These are phyloP conservation scores for Podospora pseudoanserina DNA, from an alignment of 495 filamentous ascomycete species.

Conservation along the genomic window DNA sequence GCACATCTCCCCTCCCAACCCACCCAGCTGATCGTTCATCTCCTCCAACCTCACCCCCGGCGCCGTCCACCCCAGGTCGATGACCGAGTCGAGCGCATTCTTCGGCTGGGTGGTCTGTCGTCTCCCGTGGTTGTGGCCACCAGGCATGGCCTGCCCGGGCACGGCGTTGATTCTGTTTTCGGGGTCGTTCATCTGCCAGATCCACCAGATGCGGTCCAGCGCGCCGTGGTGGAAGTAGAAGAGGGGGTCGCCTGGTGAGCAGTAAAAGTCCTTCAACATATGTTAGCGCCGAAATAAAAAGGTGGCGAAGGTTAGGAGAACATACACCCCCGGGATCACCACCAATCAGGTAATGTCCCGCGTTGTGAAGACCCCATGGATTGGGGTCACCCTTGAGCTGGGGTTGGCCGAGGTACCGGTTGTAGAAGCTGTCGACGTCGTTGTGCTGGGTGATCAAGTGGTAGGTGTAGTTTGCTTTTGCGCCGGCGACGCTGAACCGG, in stretches of 20 bases:
- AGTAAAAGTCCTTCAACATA: slow-evolving; percentile 48
- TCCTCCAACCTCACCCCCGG: slow-evolving; percentile 29
- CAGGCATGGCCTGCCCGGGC: slow-evolving; percentile 9
- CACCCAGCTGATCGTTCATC: slow-evolving; percentile 26
- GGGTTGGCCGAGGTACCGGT: slow-evolving; percentile 48
- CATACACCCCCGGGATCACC: slow-evolving; percentile 48
- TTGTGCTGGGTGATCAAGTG: slow-evolving; percentile 32
- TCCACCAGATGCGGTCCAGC: slow-evolving; percentile 67
- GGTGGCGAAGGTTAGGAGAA: too few relatives aligned
- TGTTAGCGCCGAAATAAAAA: too few relatives aligned
- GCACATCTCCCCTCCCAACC: slow-evolving; percentile 31
- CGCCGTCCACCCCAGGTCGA: slow-evolving; percentile 35
- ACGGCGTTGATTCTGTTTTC: slow-evolving; percentile 28
- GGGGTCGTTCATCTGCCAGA: slow-evolving; percentile 57
- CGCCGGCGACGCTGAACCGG: slow-evolving; percentile 32
- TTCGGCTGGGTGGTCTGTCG: slow-evolving; percentile 8
- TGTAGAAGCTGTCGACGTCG: slow-evolving; percentile 49
- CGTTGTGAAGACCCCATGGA: slow-evolving; percentile 53
- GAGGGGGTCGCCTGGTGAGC: slow-evolving; percentile 59
- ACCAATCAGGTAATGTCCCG: slow-evolving; percentile 59
- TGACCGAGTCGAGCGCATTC: slow-evolving; percentile 15
- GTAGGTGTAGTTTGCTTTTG: slow-evolving; percentile 43
- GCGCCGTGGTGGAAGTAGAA: slow-evolving; percentile 69
- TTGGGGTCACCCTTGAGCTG: slow-evolving; percentile 37
- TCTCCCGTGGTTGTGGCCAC: slow-evolving; percentile 13